Evolutionary conservation across 2,329 filamentous ascomycete genomes (phyloP).

Genomic region (Diaporthe velutina): DNA sequence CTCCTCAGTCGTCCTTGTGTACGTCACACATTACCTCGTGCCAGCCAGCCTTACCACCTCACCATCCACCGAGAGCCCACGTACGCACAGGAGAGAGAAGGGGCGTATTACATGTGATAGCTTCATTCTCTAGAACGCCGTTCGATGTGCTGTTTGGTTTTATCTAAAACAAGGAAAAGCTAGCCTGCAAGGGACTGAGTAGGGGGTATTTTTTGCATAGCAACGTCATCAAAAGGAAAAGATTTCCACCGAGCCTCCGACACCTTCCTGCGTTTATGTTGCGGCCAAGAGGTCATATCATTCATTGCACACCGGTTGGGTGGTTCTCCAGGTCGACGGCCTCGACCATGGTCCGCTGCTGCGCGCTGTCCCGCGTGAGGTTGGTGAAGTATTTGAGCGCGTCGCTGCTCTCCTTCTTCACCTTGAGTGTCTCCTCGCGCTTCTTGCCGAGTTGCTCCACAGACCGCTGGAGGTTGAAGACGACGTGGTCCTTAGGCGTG

Average conservation of each 20-base stretch:
- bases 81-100: background rate
- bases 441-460: constrained; percentile 85
- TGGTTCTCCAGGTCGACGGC: constrained; percentile 68
- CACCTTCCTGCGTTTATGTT: background rate
- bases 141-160: constrained; percentile 25
- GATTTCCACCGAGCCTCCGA: background rate
- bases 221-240: constrained; percentile 25
- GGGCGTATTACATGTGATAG: background rate
- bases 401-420: constrained; percentile 85
- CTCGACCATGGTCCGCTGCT: constrained; percentile 63
- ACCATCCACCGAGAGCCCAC: background rate
- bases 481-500: constrained; percentile 87
- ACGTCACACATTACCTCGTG: background rate
- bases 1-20: background rate
- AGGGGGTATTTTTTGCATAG: constrained; percentile 38
- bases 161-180: constrained; percentile 1
- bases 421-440: constrained; percentile 86
- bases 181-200: constrained; percentile 37
- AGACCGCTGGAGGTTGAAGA: constrained; percentile 84
- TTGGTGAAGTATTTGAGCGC: constrained; percentile 93
- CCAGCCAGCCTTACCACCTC: background rate
- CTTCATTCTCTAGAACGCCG: constrained; percentile 23
- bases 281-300: background rate
- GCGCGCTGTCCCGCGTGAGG: constrained; percentile 76
- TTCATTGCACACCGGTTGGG: constrained; percentile 46